Evolutionary conservation across 2,329 filamentous ascomycete genomes (phyloP).

Genomic region (Phaeosphaeria sp.): DNA sequence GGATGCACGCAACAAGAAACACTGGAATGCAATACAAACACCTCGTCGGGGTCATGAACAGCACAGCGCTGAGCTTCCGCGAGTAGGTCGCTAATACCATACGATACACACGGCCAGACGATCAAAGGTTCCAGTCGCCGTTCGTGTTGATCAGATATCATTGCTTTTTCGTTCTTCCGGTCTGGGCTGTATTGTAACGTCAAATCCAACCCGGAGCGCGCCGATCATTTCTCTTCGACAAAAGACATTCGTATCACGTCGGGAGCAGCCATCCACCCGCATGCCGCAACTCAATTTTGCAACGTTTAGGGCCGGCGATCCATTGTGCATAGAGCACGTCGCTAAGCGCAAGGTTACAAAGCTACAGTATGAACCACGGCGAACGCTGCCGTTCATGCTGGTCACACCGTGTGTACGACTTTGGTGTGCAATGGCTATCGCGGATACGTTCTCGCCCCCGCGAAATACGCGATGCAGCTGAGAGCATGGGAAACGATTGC

Average conservation of each 20-base stretch:
- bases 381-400: background rate
- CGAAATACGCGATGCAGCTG: slow-evolving; percentile 28
- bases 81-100: background rate
- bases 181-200: slow-evolving; percentile 5
- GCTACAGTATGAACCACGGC: background rate
- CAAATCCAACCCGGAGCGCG: slow-evolving; percentile 4
- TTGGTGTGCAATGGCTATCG: background rate
- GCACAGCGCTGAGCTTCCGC: background rate
- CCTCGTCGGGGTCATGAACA: background rate
- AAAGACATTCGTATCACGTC: slow-evolving; percentile 16
- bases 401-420: background rate
- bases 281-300: slow-evolving; percentile 10
- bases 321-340: background rate
- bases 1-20: background rate
- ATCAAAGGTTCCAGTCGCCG: background rate
- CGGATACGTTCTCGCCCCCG: slow-evolving; percentile 15
- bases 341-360: background rate
- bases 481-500: slow-evolving; percentile 34
- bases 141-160: background rate
- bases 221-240: slow-evolving; percentile 1
- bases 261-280: slow-evolving; percentile 15
- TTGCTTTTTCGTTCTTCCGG: slow-evolving; percentile 8
- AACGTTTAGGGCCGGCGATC: slow-evolving; percentile 5
- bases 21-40: background rate
- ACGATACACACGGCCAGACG: background rate